Conservation (phyloP, 176 grass and related monocot genomes). For the Rhynchospora breviuscula region DNA sequence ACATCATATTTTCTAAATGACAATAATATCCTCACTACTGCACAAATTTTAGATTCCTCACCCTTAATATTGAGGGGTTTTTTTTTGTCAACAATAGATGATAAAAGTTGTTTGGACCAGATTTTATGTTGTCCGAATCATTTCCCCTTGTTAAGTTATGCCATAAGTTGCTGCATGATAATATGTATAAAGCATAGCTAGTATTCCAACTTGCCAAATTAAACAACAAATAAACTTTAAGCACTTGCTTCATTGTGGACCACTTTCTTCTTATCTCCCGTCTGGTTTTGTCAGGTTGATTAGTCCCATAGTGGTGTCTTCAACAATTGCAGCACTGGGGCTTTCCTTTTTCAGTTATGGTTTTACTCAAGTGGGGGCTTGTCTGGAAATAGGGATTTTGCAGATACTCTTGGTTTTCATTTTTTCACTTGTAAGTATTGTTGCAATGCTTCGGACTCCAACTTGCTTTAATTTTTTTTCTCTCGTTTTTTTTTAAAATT, state of each 20-base stretch:
- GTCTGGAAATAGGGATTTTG: constrained; percentile 85
- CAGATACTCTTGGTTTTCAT: constrained; percentile 74
- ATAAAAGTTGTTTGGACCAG: too few species aligned
- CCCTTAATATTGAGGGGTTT: too few species aligned
- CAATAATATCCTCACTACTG: too few species aligned
- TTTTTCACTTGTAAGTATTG: constrained; percentile 90
- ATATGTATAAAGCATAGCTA: background rate
- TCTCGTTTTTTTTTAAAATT: background rate
- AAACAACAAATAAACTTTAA: background rate
- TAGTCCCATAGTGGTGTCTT: constrained; percentile 86
- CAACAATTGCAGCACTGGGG: constrained; percentile 87
- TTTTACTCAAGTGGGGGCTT: constrained; percentile 72
- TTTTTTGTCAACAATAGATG: too few species aligned
- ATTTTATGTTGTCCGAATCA: too few species aligned
- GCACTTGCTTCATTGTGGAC: background rate
- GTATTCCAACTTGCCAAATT: background rate
- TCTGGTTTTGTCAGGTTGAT: constrained; percentile 75
- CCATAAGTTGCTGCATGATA: background rate
- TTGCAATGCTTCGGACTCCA: background rate
- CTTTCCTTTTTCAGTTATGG: constrained; percentile 99
- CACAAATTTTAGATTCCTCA: too few species aligned
- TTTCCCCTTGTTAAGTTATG: background rate
- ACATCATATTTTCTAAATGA: too few species aligned
- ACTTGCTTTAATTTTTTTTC: background rate
- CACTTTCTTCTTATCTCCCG: background rate